Evolutionary conservation across 164 flowering plant genomes (phyloP), one percentile per base, ranked within the genome.

Genomic region (Chloranthus sessilifolius): DNA sequence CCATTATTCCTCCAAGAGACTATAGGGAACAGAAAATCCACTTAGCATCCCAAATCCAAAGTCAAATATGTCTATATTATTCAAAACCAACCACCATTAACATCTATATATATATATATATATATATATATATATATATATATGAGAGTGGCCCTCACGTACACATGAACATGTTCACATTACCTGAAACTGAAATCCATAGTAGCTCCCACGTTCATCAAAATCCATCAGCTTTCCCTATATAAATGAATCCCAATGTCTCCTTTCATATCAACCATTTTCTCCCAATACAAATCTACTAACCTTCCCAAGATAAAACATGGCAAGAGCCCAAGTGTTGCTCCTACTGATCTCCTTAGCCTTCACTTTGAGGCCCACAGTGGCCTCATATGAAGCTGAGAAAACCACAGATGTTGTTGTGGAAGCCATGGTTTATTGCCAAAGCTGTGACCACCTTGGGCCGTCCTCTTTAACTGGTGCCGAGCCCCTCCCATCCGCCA

Each of bases 381-480:
- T 25, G 7, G 56, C 56, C 24, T 9, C 47, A 12, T 10, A 40
- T 39, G 56, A 26, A 52, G 33, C 16, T 2, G n/a, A n/a, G n/a
- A 9, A 29, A 25, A 12, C 4, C n/a, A 10, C 16, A 19, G 46
- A 38, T 19, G 30, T 82, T 34, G 92, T 73, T 20, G 86, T 88
- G 7, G 95, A 85, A 71, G 95, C 92, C 29, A 53, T 77, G 55
- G 85, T 91, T 24, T 82, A 75, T 60, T 85, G 98, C 75, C 92
- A 90, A 56, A 78, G 80, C 70, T 90, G 98, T 41, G 44, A 77
- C 16, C 31, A 31, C 3, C 29, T 23, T 0, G 84, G 85, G 11
- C 52, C 85, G 3, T 76, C 84, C 92, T 72, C 83, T 3, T 41
- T 84, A 43, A 40, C 64, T 0, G 76, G 45, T 0, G 88, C 96